Evolutionary conservation across 768 basidiomycete genomes (phyloP).

Genomic region (Pholiota conissans): DNA sequence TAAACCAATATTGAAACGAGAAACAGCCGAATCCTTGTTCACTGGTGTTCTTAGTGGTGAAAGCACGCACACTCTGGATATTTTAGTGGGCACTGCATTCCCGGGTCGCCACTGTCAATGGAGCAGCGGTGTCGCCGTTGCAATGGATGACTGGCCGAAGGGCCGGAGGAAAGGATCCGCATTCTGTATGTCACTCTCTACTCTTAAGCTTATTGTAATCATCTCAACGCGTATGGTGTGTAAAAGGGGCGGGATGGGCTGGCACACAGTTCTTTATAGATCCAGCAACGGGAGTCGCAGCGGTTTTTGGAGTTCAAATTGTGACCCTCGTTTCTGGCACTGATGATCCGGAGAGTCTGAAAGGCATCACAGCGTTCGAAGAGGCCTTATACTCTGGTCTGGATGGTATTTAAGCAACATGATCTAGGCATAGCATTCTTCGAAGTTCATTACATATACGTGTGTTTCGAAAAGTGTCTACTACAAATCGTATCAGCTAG

Average conservation of each 20-base stretch:
- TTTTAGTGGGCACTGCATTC: neutral
- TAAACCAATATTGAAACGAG: neutral
- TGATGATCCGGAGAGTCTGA: neutral
- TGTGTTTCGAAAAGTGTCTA: no score
- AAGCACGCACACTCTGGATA: neutral
- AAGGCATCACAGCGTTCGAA: neutral
- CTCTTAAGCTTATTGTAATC: neutral
- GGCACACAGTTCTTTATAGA: conserved; percentile 5
- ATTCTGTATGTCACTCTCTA: conserved; percentile 24
- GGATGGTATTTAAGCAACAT: no score
- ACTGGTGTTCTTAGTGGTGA: neutral
- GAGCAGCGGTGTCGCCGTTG: conserved; percentile 27
- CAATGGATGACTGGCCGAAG: conserved; percentile 23
- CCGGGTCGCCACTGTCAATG: conserved; percentile 19
- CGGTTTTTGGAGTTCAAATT: conserved; percentile 2
- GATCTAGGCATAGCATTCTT: no score
- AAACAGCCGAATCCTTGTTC: neutral
- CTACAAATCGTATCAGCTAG: no score
- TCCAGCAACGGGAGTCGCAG: neutral
- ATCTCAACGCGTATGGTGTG: neutral
- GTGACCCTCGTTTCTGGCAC: neutral
- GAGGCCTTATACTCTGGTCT: neutral
- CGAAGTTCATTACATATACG: no score
- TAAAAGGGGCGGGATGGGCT: conserved; percentile 4
- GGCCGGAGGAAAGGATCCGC: conserved; percentile 30